Evolutionary conservation across 2,329 filamentous ascomycete genomes (phyloP).

Genomic region (Aciculosporium take): DNA sequence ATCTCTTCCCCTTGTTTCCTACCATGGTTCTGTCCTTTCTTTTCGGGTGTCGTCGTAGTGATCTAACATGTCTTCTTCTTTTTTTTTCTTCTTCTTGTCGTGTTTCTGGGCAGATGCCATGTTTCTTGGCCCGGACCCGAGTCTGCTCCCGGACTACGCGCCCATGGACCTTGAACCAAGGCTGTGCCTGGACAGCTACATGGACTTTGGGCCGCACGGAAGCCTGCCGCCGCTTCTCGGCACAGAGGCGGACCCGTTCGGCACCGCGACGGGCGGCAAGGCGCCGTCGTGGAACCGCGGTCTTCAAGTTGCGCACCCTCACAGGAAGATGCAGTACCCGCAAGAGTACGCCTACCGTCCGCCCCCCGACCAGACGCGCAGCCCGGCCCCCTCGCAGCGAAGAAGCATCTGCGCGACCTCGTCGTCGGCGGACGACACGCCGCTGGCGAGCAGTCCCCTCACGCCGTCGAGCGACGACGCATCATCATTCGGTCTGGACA

Average conservation of each 20-base stretch:
- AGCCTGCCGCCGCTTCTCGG: neutral
- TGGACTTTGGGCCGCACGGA: neutral
- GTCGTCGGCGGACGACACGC: neutral
- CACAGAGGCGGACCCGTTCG: neutral
- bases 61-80: too few relatives aligned
- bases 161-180: neutral
- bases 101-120: neutral
- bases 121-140: neutral
- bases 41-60: too few relatives aligned
- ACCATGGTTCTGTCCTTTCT: neutral
- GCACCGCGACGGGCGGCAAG: neutral
- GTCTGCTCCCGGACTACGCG: neutral
- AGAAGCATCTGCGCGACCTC: neutral
- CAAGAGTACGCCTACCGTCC: neutral
- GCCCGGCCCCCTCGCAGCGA: neutral
- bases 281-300: too few relatives aligned
- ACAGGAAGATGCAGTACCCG: neutral
- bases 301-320: neutral
- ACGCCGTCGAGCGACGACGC: slow-evolving; percentile 1
- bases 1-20: neutral
- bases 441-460: neutral
- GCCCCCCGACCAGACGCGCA: neutral
- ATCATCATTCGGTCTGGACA: too few relatives aligned
- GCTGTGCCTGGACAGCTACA: neutral
- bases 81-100: neutral